These are phyloP conservation scores for Fusarium begoniae DNA, from an alignment of 2,329 filamentous ascomycete species.

Conservation along the genomic window DNA sequence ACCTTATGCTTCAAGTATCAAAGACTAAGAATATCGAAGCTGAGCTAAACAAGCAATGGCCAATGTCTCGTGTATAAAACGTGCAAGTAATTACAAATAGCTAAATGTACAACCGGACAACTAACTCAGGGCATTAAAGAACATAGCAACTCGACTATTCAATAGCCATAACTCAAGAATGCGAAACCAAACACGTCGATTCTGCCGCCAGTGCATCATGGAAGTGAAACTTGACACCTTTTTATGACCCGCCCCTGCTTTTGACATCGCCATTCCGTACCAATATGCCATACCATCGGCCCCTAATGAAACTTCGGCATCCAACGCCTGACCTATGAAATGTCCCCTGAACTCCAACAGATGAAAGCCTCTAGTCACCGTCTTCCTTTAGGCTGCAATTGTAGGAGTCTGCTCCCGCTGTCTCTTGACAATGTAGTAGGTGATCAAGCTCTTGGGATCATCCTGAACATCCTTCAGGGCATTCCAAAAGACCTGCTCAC, in stretches of 20 bases:
- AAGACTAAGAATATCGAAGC: background rate
- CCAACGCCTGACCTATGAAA: slow-evolving; percentile 27
- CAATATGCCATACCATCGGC: background rate
- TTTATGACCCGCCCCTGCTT: slow-evolving; percentile 6
- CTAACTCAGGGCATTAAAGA: background rate
- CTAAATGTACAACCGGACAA: slow-evolving; percentile 25
- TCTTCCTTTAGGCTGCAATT: slow-evolving; percentile 5
- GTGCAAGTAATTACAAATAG: slow-evolving; percentile 32
- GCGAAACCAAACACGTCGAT: slow-evolving; percentile 14
- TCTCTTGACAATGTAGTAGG: slow-evolving; percentile 81
- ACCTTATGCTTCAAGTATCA: background rate
- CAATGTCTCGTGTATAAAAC: background rate
- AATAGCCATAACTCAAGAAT: slow-evolving; percentile 27
- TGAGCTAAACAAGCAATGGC: background rate
- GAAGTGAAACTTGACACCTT: slow-evolving; percentile 11
- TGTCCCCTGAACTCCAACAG: slow-evolving; percentile 1
- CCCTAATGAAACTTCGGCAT: slow-evolving; percentile 35
- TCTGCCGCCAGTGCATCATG: slow-evolving; percentile 13
- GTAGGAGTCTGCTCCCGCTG: slow-evolving; percentile 61
- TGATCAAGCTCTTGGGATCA: slow-evolving; percentile 79
- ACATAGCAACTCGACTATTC: slow-evolving; percentile 23
- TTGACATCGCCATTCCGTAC: slow-evolving; percentile 9
- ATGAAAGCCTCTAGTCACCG: background rate
- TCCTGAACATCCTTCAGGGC: slow-evolving; percentile 71
- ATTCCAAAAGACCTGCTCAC: slow-evolving; percentile 73